Evolutionary conservation across 2,329 filamentous ascomycete genomes (phyloP).

Genomic region (Cucurbitaria berberidis): DNA sequence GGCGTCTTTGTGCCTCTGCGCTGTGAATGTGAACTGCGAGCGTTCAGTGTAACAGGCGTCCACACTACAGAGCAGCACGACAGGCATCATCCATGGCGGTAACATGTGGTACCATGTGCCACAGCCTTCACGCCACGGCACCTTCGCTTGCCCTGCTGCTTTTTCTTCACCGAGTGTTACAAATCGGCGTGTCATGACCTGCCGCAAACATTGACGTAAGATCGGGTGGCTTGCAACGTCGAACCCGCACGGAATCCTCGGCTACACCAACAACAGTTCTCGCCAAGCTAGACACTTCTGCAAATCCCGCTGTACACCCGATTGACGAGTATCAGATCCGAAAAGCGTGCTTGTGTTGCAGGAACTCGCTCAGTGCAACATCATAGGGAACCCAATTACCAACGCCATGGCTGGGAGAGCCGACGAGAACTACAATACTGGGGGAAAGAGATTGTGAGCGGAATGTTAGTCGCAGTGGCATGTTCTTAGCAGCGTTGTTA

Average conservation of each 20-base stretch:
- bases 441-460: background rate
- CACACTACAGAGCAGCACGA: slow-evolving; percentile 9
- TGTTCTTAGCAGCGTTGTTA: too few relatives aligned
- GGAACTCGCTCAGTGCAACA: slow-evolving; percentile 2
- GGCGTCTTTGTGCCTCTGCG: background rate
- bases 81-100: slow-evolving; percentile 27
- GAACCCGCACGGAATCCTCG: slow-evolving; percentile 28
- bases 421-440: background rate
- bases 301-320: slow-evolving; percentile 8
- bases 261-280: slow-evolving; percentile 8
- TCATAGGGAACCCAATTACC: slow-evolving; percentile 5
- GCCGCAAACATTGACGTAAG: slow-evolving; percentile 7
- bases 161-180: slow-evolving; percentile 10
- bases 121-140: slow-evolving; percentile 9
- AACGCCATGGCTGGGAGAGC: background rate
- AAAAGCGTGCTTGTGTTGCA: slow-evolving; percentile 6
- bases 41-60: slow-evolving; percentile 18
- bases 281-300: slow-evolving; percentile 1
- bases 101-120: slow-evolving; percentile 13
- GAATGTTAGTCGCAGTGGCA: slow-evolving; percentile 14
- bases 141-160: slow-evolving; percentile 19
- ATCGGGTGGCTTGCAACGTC: slow-evolving; percentile 40
- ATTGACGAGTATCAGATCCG: slow-evolving; percentile 11
- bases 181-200: slow-evolving; percentile 9
- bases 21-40: background rate